Evolutionary conservation across 169 alveolate genomes (phyloP), one percentile per base, ranked within the genome.

Genomic region (Eimeria maxima): DNA sequence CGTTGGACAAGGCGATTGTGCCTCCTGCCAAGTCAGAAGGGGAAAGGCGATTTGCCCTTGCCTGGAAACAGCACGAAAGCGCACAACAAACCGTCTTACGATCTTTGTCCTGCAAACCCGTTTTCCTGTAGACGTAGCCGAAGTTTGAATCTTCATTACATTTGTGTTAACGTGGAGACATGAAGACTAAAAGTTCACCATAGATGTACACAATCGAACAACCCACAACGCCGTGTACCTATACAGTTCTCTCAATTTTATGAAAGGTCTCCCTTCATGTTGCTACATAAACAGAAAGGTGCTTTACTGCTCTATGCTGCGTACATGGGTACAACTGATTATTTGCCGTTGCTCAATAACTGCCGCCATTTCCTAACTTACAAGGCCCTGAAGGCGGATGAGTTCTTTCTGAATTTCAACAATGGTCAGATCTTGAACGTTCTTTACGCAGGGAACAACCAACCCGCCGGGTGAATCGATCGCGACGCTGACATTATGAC

Each of bases 401-500:
- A 99, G 95, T 67, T 98, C 99, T 42, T 97, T 95, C 95, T 98
- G 99, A 47, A 99, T 98, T 93, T 98, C 98, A 42, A 98, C 76
- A 45, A 99, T 96, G 69, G 98, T 96, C 96, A 98, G 96, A 84
- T 98, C 97, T 92, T 99, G 97, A 33, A 98, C 99, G 96, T 98
- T 97, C 95, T 99, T 99, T 67, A 99, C 97, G 95, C 98, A 98
- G 20, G 99, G 99, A 38, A 99, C 99, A 67, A 98, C 97, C 74
- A 99, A 97, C 22, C 99, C 99, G 89, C 97, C 95, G 29, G 98
- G 98, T 11, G 99, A 97, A 90, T 98, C 99, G 73, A 99, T 97
- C 10, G 99, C 99, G 71, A 99, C 96, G 71, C 98, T 96, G 88
- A 99, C 97, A 96, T 99, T 98, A 97, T 99, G 99, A 71, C 97